Evolutionary conservation across 768 basidiomycete genomes (phyloP).

Genomic region (Trametes gibbosa): DNA sequence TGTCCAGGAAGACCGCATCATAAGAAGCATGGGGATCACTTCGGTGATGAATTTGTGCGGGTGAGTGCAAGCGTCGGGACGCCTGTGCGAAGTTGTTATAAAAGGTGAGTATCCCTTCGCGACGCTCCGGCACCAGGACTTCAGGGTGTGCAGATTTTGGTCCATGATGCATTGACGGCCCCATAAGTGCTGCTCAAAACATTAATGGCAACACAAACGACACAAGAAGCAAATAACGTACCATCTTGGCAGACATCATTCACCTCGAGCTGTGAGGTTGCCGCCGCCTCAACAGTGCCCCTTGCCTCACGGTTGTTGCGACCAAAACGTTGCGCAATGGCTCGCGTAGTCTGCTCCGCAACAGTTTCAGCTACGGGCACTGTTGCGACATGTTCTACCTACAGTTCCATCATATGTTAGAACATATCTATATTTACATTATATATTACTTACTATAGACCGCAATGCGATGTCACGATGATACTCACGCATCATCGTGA

Average conservation of each 20-base stretch:
- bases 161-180: neutral
- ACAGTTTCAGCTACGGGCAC: neutral
- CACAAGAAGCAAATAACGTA: neutral
- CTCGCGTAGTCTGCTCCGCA: neutral
- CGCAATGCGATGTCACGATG: constrained; percentile 12
- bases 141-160: neutral
- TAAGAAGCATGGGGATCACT: neutral
- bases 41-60: neutral
- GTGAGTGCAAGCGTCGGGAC: neutral
- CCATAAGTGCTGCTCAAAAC: neutral
- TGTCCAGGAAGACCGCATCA: neutral
- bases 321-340: neutral
- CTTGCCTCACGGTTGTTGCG: neutral
- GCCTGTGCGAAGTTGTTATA: neutral
- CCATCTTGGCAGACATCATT: neutral
- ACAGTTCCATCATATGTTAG: neutral
- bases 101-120: neutral
- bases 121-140: neutral
- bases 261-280: neutral
- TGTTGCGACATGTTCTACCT: neutral
- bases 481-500: constrained; percentile 32
- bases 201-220: neutral
- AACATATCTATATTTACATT: neutral
- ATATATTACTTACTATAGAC: constrained; percentile 14
- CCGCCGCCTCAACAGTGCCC: neutral